Conservation (phyloP, 2,329 filamentous ascomycete genomes). For the Zalaria obscura region DNA sequence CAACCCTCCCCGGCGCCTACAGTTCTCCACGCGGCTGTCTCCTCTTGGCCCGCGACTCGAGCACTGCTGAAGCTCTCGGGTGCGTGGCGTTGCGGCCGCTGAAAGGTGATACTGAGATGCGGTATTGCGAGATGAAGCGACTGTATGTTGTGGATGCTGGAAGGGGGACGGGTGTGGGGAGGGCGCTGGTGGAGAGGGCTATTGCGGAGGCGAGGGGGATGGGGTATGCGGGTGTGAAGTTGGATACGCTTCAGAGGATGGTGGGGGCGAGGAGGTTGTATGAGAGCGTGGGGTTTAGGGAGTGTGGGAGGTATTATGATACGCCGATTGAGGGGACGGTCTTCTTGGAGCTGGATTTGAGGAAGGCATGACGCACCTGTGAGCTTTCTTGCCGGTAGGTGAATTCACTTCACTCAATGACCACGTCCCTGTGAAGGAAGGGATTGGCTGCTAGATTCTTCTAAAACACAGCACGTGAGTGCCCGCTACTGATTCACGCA, state of each 20-base stretch:
- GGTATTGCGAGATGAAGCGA: slow-evolving; percentile 39
- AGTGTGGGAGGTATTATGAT: slow-evolving; percentile 40
- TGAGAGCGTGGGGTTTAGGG: slow-evolving; percentile 34
- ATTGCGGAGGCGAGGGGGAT: slow-evolving; percentile 30
- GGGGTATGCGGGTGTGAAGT: slow-evolving; percentile 37
- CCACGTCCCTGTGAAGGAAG: too few species aligned
- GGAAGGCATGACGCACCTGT: neutral
- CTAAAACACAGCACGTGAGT: too few species aligned
- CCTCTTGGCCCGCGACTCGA: slow-evolving; percentile 28
- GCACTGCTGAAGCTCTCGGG: slow-evolving; percentile 24
- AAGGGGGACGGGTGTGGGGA: slow-evolving; percentile 36
- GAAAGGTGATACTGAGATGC: neutral
- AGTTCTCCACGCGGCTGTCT: slow-evolving; percentile 30
- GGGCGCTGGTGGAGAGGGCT: slow-evolving; percentile 29
- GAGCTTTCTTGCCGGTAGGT: too few species aligned
- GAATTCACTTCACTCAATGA: too few species aligned
- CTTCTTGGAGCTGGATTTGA: slow-evolving; percentile 31
- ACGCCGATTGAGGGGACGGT: slow-evolving; percentile 39
- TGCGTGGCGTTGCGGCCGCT: slow-evolving; percentile 37
- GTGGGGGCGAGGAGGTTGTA: slow-evolving; percentile 35
- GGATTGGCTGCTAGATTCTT: too few species aligned
- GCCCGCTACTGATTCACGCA: too few species aligned
- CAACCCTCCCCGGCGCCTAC: slow-evolving; percentile 41
- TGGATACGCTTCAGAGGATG: slow-evolving; percentile 44
- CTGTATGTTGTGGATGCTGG: slow-evolving; percentile 36